Evolutionary conservation across 23 red algal species (phyloP), one percentile per base, ranked within the genome.

Genomic region (Gracilaria vermiculophylla): DNA sequence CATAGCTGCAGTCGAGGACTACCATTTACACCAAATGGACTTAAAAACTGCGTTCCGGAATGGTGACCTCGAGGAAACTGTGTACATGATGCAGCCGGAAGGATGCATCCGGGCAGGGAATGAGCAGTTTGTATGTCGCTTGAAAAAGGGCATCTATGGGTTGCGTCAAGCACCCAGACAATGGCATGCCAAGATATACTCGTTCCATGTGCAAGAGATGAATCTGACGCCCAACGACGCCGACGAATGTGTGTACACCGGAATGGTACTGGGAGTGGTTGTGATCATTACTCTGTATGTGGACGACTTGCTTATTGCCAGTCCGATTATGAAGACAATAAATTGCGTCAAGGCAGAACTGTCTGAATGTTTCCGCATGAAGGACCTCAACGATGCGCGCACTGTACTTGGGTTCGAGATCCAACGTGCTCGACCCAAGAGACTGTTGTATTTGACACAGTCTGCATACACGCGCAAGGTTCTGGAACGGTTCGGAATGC

Each of bases 21-120:
- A 13, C 25, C 72, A 78, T 25, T 25, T 79, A 42, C 86, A 79
- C 62, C 67, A 78, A 56, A 60, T 90, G 69, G 75, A 90, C 35
- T 52, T 80, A 0, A 60, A 78, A 27, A 90, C 74, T 23, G 86
- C 86, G 3, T 90, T 90, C 34, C 67, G 83, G 41, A 92, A 92
- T 58, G 60, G 71, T 31, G 71, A 67, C 37, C 69, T 92, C 25
- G 78, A 92, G 0, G 74, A 66, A 32, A 62, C 56, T 36, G 88
- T 92, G 62, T 81, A 76, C 61, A 69, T 90, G 69, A 47, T 62
- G 52, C 86, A 90, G 51, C 72, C 86, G 48, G 20, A 41, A 14
- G 86, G 86, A 5, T 80, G 49, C 40, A 41, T 54, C 4, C 17
- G 45, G 16, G 20, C 20, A 11, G 52, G 62, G 0, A 51, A 67